Evolutionary conservation across 306 rosid species (phyloP), one percentile per base, ranked within the genome.

Genomic region (Sicyos baderoa): DNA sequence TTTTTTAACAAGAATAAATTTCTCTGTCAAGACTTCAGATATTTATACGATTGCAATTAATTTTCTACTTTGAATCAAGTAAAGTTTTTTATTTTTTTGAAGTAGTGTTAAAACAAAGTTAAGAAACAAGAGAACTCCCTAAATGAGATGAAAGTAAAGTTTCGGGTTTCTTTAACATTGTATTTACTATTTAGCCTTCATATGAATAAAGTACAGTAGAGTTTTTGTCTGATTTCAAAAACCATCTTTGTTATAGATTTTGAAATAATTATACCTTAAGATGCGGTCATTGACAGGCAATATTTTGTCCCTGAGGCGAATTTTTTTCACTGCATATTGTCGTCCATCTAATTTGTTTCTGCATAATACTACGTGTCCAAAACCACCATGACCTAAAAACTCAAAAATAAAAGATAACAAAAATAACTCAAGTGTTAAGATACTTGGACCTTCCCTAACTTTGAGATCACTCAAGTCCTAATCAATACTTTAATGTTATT

Each of bases 301-400:
- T 83, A 78, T 92, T 83, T 92, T 86, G 82, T 92, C 98, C 68
- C 78, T 89, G 11, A 92, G 93, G 76, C 82, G 95, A 66, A 92
- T 92, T 85, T 89, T 92, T 86, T 92, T 92, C 71, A 92, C 85
- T 7, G 98, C 98, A 84, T 92, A 92, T 44, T 92, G 96, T 71
- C 98, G 85, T 74, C 95, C 98, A 72, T 92, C 98, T 27, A 92
- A 84, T 74, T 92, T 92, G 81, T 92, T 92, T 88, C 86, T 87
- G 86, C 98, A 92, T 82, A 92, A 54, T 67, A 89, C 91, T 67
- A 92, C 98, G 72, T 84, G 93, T 67, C 93, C 98, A 83, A 92
- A 92, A 80, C 98, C 96, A 75, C 98, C 96, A 84, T 86, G 98
- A 82, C n/a, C n/a, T n/a, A n/a, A n/a, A n/a, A n/a, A n/a, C n/a